Evolutionary conservation across 1,284 basidiomycete species (phyloP).

Genomic region (Trichosporon inkin): DNA sequence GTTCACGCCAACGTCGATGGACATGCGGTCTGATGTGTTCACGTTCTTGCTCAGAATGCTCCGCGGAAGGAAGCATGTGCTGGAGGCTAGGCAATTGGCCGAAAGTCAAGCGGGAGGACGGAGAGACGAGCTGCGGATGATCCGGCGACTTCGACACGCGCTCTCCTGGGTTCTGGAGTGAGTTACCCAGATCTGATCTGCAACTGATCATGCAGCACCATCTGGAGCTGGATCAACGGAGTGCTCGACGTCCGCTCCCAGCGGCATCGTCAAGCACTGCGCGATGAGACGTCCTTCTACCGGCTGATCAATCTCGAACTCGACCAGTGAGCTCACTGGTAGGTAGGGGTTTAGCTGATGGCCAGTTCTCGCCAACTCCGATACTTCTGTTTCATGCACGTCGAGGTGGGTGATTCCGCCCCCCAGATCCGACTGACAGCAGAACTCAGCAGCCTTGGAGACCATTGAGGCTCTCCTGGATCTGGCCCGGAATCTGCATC

Average conservation of each 20-base stretch:
- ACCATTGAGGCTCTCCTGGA: conserved; percentile 67
- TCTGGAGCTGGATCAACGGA: conserved; percentile 68
- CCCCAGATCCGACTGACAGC: conserved; percentile 54
- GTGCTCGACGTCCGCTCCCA: conserved; percentile 51
- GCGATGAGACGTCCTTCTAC: conserved; percentile 62
- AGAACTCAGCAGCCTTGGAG: conserved; percentile 55
- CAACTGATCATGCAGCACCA: conserved; percentile 53
- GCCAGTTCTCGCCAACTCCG: conserved; percentile 62
- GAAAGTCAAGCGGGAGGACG: conserved; percentile 48
- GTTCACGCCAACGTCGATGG: conserved; percentile 61
- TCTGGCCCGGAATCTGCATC: conserved; percentile 64
- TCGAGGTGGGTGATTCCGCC: conserved; percentile 54
- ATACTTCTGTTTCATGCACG: conserved; percentile 63
- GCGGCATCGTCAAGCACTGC: conserved; percentile 54
- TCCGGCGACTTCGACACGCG: conserved; percentile 68
- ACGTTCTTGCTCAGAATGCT: conserved; percentile 71
- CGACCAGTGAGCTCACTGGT: conserved; percentile 61
- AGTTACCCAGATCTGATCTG: conserved; percentile 40
- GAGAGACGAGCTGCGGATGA: conserved; percentile 58
- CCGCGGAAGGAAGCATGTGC: conserved; percentile 60
- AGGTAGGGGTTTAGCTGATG: conserved; percentile 4
- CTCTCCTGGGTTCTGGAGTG: conserved; percentile 80
- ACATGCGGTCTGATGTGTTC: conserved; percentile 66
- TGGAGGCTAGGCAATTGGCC: conserved; percentile 53
- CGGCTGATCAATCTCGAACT: conserved; percentile 69